Percentiles rank a stretch among this genome's conserved stretches.
These are phyloP conservation scores for Aspergillus tanneri DNA, from an alignment of 2,329 filamentous ascomycete species.

Conservation along the genomic window DNA sequence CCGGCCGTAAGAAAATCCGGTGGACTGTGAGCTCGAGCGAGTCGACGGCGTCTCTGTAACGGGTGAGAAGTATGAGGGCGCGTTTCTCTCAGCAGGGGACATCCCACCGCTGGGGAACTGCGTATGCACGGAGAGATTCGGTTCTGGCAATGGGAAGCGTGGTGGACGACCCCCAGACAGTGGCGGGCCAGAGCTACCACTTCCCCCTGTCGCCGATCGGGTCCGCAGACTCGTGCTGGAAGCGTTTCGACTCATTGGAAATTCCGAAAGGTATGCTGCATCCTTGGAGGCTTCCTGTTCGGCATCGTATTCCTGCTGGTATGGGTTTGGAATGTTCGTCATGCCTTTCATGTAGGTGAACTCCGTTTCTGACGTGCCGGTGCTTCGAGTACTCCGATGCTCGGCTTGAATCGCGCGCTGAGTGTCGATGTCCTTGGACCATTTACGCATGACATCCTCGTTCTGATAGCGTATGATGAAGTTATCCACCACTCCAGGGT, in stretches of 20 bases:
- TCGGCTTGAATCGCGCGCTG: conserved; percentile 65
- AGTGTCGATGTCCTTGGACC: conserved; percentile 74
- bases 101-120: conserved; percentile 52
- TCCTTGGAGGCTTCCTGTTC: conserved; percentile 51
- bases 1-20: conserved; percentile 78
- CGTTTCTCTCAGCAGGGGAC: conserved; percentile 62
- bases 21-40: conserved; percentile 52
- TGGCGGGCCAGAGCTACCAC: conserved; percentile 38
- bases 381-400: conserved; percentile 52
- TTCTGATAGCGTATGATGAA: conserved; percentile 92
- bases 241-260: conserved; percentile 63
- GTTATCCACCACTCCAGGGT: conserved; percentile 91
- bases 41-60: conserved; percentile 66
- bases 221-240: conserved; percentile 74
- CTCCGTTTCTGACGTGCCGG: conserved; percentile 62
- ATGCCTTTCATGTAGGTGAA: conserved; percentile 78
- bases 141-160: conserved; percentile 67
- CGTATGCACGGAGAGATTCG: conserved; percentile 67
- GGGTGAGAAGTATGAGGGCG: conserved; percentile 94
- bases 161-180: conserved; percentile 57
- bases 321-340: conserved; percentile 74
- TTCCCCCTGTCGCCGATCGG: conserved; percentile 70
- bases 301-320: conserved; percentile 60
- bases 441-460: conserved; percentile 91
- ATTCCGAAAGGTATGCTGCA: conserved; percentile 46